Evolutionary conservation across 2,329 filamentous ascomycete species (phyloP), one percentile per base, ranked within the genome.

Genomic region (Beauveria sp.): DNA sequence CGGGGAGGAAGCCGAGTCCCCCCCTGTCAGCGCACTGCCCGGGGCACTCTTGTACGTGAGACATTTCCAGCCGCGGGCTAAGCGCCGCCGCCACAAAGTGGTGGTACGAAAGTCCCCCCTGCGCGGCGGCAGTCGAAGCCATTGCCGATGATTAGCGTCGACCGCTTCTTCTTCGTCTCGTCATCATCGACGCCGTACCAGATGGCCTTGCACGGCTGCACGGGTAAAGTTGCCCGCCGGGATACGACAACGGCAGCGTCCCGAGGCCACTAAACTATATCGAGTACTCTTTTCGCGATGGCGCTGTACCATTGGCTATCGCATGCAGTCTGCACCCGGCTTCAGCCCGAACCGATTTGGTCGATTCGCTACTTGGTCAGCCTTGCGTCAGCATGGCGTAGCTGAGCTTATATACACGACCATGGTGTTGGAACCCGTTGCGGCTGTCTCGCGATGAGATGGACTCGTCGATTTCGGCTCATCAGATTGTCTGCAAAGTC

Each of bases 71-170:
- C 10, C 30, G 30, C 30, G 30, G 10, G 30, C 30, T 34, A 12
- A 34, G 10, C 30, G 30, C 49, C 26, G 47, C 24, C 1, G 67
- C 64, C 16, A 68, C 73, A 9, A 69, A 66, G 26, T 65, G 52
- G 61, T 77, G 74, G 58, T 71, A 71, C 18, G 72, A 34, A 34
- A 67, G 30, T 78, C 75, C 61, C n/a, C 78, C 76, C 63, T 75
- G 72, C 1, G 71, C 66, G 2, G 69, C 73, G 30, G 3, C 30
- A 14, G 55, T 79, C 76, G 60, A 70, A 74, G 10, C 76, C 73
- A 55, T 69, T 73, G 8, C 73, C 70, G 10, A 77, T 63, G 22
- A 77, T 66, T 8, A 78, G 28, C 0, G 73, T 76, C 1, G 74
- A 73, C 26, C 63, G 63, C 51, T 64, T 63, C 14, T 10, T 30